Evolutionary conservation across 2,329 filamentous ascomycete genomes (phyloP), one percentile per base, ranked within the genome.

Genomic region (Claviceps capensis): DNA sequence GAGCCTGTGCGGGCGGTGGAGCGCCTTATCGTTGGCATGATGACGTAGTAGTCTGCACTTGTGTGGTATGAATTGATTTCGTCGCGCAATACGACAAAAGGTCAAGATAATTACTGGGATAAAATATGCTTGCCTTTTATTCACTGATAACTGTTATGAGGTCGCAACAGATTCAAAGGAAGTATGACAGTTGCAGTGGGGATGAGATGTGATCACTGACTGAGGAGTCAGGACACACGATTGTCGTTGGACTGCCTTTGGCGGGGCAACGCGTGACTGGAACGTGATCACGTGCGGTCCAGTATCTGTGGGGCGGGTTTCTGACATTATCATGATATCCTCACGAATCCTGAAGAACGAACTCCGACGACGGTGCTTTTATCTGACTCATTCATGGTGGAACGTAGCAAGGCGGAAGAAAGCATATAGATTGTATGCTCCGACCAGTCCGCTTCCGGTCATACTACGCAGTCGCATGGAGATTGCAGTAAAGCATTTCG

Each of bases 241-340:
- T 30, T 30, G 22, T 48, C 8, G 14, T 11, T 38, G 22, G 36
- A 5, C 53, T 56, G 56, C 53, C 45, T 68, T 71, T 78, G 75
- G 70, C 75, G 69, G 72, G 75, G 74, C 75, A 78, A 78, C 76
- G 69, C 72, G 72, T 73, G 67, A 67, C 46, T 57, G 59, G 63
- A 69, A 62, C 74, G 73, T 62, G 55, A 54, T 67, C 75, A 78
- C 72, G 74, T 78, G 75, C 4, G 30, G 9, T 9, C 2, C 30
- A 30, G 9, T 30, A 30, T 9, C 3, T 11, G 30, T 9, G 30
- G 30, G 30, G 30, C 8, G 30, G 9, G 30, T 30, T 30, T 11
- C 30, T 11, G 30, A 30, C 26, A 30, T 30, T 30, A 2, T 30
- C 9, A 4, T 30, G 30, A 9, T 30, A 8, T 11, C 30, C 30